phyloP scores from a whole-genome alignment of 805 yeast species.

The Kuraishia piskuri region DNA sequence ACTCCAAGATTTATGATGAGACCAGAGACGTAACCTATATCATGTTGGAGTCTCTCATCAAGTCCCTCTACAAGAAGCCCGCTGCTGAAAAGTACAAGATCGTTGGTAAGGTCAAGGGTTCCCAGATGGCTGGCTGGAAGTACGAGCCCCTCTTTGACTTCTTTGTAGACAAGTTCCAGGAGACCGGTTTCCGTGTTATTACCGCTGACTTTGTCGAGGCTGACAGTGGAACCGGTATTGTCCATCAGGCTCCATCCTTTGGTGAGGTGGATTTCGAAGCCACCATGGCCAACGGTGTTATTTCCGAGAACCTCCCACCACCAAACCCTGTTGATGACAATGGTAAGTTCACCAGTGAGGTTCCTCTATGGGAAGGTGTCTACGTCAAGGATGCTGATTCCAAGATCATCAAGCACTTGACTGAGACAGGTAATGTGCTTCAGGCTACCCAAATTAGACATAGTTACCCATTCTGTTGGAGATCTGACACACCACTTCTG shows the following conservation, averaged over 20 bases:
- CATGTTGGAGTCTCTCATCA: slow-evolving; percentile 73
- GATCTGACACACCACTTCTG: slow-evolving; percentile 96
- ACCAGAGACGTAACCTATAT: slow-evolving; percentile 75
- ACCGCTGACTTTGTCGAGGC: slow-evolving; percentile 77
- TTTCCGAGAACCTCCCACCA: slow-evolving; percentile 57
- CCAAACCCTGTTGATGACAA: slow-evolving; percentile 95
- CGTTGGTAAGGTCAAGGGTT: slow-evolving; percentile 74
- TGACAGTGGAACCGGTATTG: slow-evolving; percentile 98
- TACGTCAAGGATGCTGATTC: slow-evolving; percentile 96
- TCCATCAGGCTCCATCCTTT: slow-evolving; percentile 96
- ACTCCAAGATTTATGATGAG: slow-evolving; percentile 88
- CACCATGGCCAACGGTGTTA: slow-evolving; percentile 68
- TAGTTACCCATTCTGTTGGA: slow-evolving; percentile 99
- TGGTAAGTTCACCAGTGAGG: slow-evolving; percentile 76
- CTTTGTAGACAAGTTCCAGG: slow-evolving; percentile 68
- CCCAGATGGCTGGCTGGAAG: slow-evolving; percentile 66
- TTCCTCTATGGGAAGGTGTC: slow-evolving; percentile 65
- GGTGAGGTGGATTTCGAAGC: slow-evolving; percentile 97
- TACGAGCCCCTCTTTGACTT: slow-evolving; percentile 81
- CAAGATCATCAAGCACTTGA: slow-evolving; percentile 75
- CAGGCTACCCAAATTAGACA: slow-evolving; percentile 81
- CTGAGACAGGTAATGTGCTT: slow-evolving; percentile 67
- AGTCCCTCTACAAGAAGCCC: slow-evolving; percentile 90
- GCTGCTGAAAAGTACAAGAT: slow-evolving; percentile 78
- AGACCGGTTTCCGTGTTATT: slow-evolving; percentile 75